Evolutionary conservation across 495 filamentous ascomycete species (phyloP).

Genomic region (Cryomyces minteri): DNA sequence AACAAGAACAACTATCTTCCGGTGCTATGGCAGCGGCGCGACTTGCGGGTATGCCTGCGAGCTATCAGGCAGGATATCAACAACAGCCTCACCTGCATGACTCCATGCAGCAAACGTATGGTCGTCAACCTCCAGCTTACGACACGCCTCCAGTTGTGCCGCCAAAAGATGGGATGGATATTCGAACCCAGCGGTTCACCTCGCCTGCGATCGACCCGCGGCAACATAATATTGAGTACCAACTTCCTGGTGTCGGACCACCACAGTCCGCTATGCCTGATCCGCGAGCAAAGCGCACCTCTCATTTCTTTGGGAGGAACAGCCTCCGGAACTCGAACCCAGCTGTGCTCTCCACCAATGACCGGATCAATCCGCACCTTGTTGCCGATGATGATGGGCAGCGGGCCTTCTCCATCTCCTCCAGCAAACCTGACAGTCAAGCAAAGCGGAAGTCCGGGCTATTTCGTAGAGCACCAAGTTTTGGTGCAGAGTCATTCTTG

Average conservation of each 20-base stretch:
- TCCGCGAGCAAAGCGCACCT: background rate
- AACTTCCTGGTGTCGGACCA: conserved; percentile 5
- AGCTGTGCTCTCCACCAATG: background rate
- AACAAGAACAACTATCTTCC: background rate
- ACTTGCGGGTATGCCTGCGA: background rate
- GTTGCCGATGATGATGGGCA: background rate
- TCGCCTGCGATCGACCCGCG: conserved; percentile 14
- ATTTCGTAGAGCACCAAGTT: background rate
- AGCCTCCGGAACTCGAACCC: background rate
- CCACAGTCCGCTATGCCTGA: background rate
- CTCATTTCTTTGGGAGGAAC: conserved; percentile 1
- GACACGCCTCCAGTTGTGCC: conserved; percentile 2
- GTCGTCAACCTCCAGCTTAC: no score
- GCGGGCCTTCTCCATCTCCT: background rate
- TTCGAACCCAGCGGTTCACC: conserved; percentile 4
- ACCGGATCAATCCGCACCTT: background rate
- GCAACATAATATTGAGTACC: conserved; percentile 20
- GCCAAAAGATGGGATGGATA: conserved; percentile 12
- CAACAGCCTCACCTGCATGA: background rate
- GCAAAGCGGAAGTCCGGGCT: background rate
- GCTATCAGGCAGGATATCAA: background rate
- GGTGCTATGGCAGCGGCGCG: background rate
- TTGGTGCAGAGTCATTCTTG: background rate
- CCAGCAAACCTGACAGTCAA: background rate
- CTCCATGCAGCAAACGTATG: no score